Evolutionary conservation across 139 green algal species (phyloP).

Genomic region (Tetradesmus obliquus): DNA sequence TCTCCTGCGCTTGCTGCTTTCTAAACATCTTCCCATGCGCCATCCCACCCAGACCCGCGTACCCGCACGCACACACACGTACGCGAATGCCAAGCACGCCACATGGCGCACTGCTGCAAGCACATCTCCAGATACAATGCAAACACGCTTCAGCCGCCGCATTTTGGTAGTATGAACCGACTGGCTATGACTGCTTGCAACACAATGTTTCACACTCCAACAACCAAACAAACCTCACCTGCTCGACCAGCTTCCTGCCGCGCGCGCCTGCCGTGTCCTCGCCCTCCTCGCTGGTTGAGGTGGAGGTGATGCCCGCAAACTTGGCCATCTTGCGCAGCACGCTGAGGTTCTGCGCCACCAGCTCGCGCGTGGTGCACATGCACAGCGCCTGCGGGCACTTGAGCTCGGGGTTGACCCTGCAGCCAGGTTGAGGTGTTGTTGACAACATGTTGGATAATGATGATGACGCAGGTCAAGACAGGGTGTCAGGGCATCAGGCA

Average conservation of each 20-base stretch:
- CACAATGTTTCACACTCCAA: background rate
- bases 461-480: background rate
- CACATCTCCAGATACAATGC: no score
- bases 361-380: slow-evolving; percentile 97
- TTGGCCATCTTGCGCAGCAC: slow-evolving; percentile 93
- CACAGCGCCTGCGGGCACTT: slow-evolving; percentile 93
- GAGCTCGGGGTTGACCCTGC: slow-evolving; percentile 84
- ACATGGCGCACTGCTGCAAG: no score
- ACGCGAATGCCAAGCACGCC: no score
- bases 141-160: no score
- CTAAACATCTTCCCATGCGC: no score
- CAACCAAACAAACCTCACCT: slow-evolving; percentile 5
- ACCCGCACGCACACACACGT: no score
- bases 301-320: slow-evolving; percentile 73
- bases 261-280: slow-evolving; percentile 26
- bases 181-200: background rate
- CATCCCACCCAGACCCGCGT: no score
- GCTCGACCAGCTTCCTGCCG: slow-evolving; percentile 42
- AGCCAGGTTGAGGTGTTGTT: background rate
- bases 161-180: background rate
- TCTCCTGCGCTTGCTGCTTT: no score
- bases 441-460: background rate
- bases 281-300: slow-evolving; percentile 57
- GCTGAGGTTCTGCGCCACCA: slow-evolving; percentile 94
- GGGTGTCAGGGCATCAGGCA: background rate